Evolutionary conservation across 2,329 filamentous ascomycete genomes (phyloP).

Genomic region (Aspergillus texensis): DNA sequence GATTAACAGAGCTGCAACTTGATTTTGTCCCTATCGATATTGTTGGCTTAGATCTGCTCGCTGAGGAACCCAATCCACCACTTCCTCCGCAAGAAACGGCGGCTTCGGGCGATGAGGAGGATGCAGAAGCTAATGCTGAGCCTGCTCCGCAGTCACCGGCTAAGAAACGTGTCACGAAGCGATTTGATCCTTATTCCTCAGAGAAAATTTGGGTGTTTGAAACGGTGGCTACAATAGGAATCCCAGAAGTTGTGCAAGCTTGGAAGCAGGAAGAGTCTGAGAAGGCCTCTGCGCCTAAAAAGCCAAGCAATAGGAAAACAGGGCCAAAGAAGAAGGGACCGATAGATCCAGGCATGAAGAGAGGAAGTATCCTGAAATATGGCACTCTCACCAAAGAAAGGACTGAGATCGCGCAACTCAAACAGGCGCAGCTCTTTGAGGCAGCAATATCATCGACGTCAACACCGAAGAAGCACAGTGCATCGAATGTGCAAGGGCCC

Average conservation of each 20-base stretch:
- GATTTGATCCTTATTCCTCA: constrained; percentile 65
- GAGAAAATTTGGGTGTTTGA: constrained; percentile 72
- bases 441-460: constrained; percentile 26
- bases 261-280: constrained; percentile 57
- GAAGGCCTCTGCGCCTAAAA: constrained; percentile 34
- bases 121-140: constrained; percentile 30
- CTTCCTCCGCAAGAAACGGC: constrained; percentile 34
- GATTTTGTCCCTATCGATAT: constrained; percentile 75
- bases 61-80: constrained; percentile 67
- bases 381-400: constrained; percentile 42
- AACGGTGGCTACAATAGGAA: constrained; percentile 63
- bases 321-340: constrained; percentile 39
- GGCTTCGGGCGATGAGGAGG: constrained; percentile 36
- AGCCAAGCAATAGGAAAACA: constrained; percentile 29
- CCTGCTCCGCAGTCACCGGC: constrained; percentile 24
- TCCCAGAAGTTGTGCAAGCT: constrained; percentile 65
- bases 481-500: constrained; percentile 14
- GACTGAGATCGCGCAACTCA: constrained; percentile 31
- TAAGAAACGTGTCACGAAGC: constrained; percentile 35
- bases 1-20: constrained; percentile 74
- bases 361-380: constrained; percentile 45
- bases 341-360: constrained; percentile 45
- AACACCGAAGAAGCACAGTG: constrained; percentile 16
- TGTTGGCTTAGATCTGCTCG: constrained; percentile 74
- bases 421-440: constrained; percentile 33